Evolutionary conservation across 345 rosid genomes (phyloP).

Genomic region (Acer campestre): DNA sequence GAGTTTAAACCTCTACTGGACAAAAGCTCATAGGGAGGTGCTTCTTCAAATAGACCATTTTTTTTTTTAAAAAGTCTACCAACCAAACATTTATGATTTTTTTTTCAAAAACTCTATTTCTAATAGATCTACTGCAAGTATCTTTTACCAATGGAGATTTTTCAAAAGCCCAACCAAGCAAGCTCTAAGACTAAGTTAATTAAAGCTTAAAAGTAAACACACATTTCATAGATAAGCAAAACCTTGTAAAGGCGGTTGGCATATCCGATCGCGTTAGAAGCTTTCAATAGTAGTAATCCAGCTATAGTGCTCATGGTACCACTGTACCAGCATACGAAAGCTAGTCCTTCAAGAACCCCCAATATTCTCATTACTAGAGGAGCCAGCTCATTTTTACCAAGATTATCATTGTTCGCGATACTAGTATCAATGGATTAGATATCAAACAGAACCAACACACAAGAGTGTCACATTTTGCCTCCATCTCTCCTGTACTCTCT

Average conservation of each 20-base stretch:
- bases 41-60: too few relatives aligned
- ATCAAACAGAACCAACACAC: conserved; percentile 90
- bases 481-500: conserved; percentile 98
- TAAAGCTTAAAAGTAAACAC: not conserved
- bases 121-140: too few relatives aligned
- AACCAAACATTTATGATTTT: too few relatives aligned
- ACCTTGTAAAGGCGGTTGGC: conserved; percentile 81
- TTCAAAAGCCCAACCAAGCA: too few relatives aligned
- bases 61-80: too few relatives aligned
- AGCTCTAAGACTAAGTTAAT: not conserved
- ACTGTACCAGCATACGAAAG: conserved; percentile 89
- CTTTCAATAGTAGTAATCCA: conserved; percentile 75
- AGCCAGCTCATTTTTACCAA: conserved; percentile 52
- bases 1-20: too few relatives aligned
- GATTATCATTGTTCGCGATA: conserved; percentile 41
- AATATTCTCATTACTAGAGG: conserved; percentile 77
- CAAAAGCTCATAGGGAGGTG: too few relatives aligned
- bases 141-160: too few relatives aligned
- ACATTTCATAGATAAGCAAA: conserved; percentile 8
- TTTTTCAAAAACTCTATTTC: too few relatives aligned
- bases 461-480: conserved; percentile 80
- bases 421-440: conserved; percentile 89
- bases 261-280: conserved; percentile 93
- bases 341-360: conserved; percentile 77
- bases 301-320: conserved; percentile 93